Base-by-base conservation (phyloP, 768 basidiomycete species). In the Flagelloscypha sp. region DNA sequence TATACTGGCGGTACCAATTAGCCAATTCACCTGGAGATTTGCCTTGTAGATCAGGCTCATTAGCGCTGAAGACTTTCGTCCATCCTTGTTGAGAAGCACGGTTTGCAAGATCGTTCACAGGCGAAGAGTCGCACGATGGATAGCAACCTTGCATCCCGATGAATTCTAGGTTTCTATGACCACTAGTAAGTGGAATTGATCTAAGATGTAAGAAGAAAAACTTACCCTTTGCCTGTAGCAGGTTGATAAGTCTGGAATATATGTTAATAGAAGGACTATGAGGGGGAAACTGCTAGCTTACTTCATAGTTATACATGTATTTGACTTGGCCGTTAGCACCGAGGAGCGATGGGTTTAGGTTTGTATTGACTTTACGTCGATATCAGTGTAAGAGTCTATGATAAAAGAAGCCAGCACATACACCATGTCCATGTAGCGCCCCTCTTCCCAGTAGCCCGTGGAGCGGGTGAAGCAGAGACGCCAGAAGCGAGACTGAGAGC, bases 81-180 rank as follows among this genome's bases (percentile, higher is more conserved):
- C 57, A 59, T 5, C 42, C 42, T 31, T 59, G 55, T 9, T 46
- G 15, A 32, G 55, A 11, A 49, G 54, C 58, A 41, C 59, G 62
- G 20, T 49, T 37, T 11, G 45, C 38, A 16, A 62, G 55, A 16
- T 53, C 38, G 5, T 42, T 44, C 7, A 62, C 48, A 2, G 61
- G 61, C 19, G 61, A 62, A 6, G 61, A 62, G 36, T 15, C 36
- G n/a, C 61, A 62, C 28, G 63, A 58, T n/a, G n/a, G n/a, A 4
- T 47, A 32, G 36, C 59, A 63, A 7, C 55, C 59, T 35, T 62
- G 62, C 61, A 53, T 64, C 7, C 61, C 61, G 5, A 62, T 58
- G 43, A 64, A 62, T 4, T 47, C 50, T 7, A 62, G 55, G 6
- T 61, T 62, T 2, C 61, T 61, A 5, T 44, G 46, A 1, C 61